These are phyloP conservation scores for Colletotrichum neosansevieriae DNA, from an alignment of 2,329 filamentous ascomycete genomes.

Conservation along the genomic window DNA sequence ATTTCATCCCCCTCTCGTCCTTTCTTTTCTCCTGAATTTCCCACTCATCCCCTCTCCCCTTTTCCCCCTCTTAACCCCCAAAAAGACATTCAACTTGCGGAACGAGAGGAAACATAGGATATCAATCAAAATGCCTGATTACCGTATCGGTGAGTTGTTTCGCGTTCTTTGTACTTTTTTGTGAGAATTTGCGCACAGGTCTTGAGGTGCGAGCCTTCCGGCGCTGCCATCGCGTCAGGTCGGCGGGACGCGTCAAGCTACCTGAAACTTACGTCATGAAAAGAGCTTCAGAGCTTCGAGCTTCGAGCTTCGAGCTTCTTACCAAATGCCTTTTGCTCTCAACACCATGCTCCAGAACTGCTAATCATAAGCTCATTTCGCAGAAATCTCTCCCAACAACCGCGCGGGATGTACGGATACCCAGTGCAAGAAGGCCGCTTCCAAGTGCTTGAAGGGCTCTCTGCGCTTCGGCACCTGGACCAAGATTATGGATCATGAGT, in stretches of 20 bases:
- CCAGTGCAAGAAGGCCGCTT: conserved; percentile 75
- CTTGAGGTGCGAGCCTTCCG: background rate
- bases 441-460: conserved; percentile 84
- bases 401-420: conserved; percentile 81
- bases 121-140: conserved; percentile 55
- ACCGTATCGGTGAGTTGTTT: conserved; percentile 59
- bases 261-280: conserved; percentile 29
- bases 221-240: background rate
- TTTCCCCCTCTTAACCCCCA: background rate
- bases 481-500: conserved; percentile 69
- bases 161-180: background rate
- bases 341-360: background rate
- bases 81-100: background rate
- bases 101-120: background rate
- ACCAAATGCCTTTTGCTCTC: background rate
- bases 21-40: conserved; percentile 30
- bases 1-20: conserved; percentile 1
- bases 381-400: conserved; percentile 78
- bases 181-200: no score
- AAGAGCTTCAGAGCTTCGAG: background rate
- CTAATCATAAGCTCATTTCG: conserved; percentile 9
- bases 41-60: background rate
- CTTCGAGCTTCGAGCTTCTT: background rate
- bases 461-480: conserved; percentile 83
- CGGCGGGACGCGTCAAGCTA: conserved; percentile 22